Evolutionary conservation across 2,329 filamentous ascomycete species (phyloP).

Genomic region (Calonectria pseudoreteaudii): DNA sequence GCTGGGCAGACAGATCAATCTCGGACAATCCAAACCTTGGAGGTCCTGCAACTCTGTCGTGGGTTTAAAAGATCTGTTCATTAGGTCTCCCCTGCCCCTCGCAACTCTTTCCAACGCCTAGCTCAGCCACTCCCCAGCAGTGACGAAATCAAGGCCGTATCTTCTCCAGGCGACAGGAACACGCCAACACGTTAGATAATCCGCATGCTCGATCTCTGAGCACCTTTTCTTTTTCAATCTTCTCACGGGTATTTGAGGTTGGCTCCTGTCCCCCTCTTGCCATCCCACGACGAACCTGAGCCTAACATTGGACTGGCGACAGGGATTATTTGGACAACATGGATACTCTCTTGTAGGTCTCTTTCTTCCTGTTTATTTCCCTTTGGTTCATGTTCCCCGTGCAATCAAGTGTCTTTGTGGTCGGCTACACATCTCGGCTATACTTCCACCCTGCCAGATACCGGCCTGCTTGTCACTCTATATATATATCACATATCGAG

Average conservation of each 20-base stretch:
- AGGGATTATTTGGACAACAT: constrained; percentile 51
- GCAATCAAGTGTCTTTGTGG: not conserved
- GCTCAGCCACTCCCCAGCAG: constrained; percentile 1
- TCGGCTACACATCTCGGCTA: not conserved
- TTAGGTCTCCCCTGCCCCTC: not conserved
- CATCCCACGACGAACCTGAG: not conserved
- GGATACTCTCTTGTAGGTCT: constrained; percentile 72
- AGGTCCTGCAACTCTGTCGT: not conserved
- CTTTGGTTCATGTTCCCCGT: not conserved
- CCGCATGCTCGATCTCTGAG: not conserved
- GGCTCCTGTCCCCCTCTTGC: not conserved
- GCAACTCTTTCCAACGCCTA: not conserved
- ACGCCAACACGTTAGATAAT: constrained; percentile 16
- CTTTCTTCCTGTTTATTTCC: not conserved
- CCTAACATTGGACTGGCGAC: constrained; percentile 6
- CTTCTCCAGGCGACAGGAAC: constrained; percentile 11
- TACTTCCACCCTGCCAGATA: not conserved
- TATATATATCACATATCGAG: not conserved
- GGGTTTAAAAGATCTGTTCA: not conserved
- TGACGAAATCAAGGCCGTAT: constrained; percentile 9
- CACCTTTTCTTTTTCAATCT: not conserved
- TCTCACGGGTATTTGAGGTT: not conserved
- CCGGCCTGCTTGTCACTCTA: not conserved
- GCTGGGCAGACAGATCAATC: constrained; percentile 10
- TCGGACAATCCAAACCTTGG: not conserved